Evolutionary conservation across 2,329 filamentous ascomycete genomes (phyloP).

Genomic region (Fusarium temperatum): DNA sequence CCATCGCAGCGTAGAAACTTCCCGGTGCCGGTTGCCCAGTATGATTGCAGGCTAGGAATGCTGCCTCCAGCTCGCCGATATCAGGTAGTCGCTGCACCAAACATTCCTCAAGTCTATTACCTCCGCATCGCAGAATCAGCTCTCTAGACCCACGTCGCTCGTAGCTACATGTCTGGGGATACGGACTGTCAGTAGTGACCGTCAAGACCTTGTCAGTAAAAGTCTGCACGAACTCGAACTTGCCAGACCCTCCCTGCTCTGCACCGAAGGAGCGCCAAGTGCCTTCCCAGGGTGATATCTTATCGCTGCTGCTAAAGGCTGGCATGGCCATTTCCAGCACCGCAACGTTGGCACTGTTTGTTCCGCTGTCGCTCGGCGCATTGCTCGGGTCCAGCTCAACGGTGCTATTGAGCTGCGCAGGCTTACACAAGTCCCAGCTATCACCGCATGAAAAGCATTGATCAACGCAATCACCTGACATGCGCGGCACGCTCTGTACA

Average conservation of each 20-base stretch:
- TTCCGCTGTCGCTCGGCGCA: not conserved
- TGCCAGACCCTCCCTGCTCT: not conserved
- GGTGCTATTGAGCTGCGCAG: not conserved
- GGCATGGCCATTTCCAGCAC: not conserved
- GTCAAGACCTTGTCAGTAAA: not conserved
- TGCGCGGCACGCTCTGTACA: not conserved
- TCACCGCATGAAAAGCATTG: not conserved
- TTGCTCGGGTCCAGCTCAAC: not conserved
- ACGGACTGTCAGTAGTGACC: not conserved
- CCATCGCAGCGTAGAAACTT: not conserved
- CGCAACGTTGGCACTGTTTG: not conserved
- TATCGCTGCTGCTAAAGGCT: not conserved
- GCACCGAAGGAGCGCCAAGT: constrained; percentile 5
- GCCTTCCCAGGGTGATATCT: not conserved
- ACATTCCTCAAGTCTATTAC: not conserved
- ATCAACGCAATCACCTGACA: not conserved
- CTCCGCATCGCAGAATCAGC: not conserved
- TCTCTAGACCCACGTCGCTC: not conserved
- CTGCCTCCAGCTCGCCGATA: not conserved
- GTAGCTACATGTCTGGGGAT: not conserved
- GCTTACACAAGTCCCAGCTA: not conserved
- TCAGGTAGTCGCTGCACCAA: not conserved
- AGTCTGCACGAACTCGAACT: not conserved
- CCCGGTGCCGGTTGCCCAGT: not conserved
- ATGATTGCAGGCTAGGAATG: not conserved